These are phyloP conservation scores for Persicaria tinctoria DNA, from an alignment of 148 eudicot genomes.

Conservation along the genomic window DNA sequence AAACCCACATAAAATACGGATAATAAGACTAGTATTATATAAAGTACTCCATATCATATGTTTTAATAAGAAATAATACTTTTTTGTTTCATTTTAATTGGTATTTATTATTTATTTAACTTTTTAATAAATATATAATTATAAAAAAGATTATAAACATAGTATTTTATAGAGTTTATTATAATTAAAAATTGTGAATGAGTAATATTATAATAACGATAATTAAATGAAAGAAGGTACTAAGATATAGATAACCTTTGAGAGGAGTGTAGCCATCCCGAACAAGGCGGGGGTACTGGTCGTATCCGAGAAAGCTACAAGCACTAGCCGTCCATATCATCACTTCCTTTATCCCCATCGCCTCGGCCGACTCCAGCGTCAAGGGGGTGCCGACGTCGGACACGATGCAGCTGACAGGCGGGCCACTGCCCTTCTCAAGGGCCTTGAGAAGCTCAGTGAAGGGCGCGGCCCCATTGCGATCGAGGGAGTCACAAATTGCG, in stretches of 20 bases:
- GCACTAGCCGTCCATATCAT: conserved; percentile 21
- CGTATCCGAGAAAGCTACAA: conserved; percentile 17
- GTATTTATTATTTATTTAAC: too few relatives aligned
- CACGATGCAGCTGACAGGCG: neutral
- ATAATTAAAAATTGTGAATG: too few relatives aligned
- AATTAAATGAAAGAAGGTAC: too few relatives aligned
- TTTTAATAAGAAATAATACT: too few relatives aligned
- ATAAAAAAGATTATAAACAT: too few relatives aligned
- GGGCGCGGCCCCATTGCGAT: neutral
- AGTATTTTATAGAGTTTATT: too few relatives aligned
- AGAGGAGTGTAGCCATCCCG: conserved; percentile 15
- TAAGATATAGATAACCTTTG: conserved; percentile 20
- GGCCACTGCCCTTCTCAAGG: neutral
- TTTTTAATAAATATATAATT: too few relatives aligned
- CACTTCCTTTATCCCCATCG: conserved; percentile 5
- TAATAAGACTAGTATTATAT: too few relatives aligned
- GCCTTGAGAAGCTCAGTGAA: neutral
- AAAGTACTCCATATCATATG: too few relatives aligned
- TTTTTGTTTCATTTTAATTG: too few relatives aligned
- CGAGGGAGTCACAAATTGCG: neutral
- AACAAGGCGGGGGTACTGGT: neutral
- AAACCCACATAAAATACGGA: too few relatives aligned
- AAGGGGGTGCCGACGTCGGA: conserved; percentile 17
- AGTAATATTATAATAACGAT: too few relatives aligned
- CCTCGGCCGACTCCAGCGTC: conserved; percentile 16